Conservation (phyloP, 805 yeast genomes). For the Metschnikowia lochheadii region DNA sequence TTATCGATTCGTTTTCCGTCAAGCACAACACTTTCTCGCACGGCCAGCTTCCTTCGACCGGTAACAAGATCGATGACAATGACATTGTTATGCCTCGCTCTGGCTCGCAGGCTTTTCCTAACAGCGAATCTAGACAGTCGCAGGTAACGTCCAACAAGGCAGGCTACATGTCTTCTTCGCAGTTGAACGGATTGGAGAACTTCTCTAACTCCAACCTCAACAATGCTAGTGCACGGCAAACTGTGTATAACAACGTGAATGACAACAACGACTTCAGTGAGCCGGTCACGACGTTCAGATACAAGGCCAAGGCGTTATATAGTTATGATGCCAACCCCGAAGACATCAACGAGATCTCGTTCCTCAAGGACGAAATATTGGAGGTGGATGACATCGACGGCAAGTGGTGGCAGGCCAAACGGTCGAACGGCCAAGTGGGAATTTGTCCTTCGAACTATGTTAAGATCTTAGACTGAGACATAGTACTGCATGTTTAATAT, state of each 20-base stretch:
- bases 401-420: slow-evolving; percentile 97
- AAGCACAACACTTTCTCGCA: slow-evolving; percentile 38
- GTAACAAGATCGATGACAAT: slow-evolving; percentile 20
- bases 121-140: slow-evolving; percentile 33
- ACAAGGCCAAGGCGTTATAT: slow-evolving; percentile 82
- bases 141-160: slow-evolving; percentile 29
- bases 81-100: slow-evolving; percentile 20
- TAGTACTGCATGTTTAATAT: slow-evolving; percentile 1
- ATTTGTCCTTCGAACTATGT: slow-evolving; percentile 95
- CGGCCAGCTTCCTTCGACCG: slow-evolving; percentile 29
- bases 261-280: slow-evolving; percentile 21
- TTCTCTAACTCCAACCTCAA: slow-evolving; percentile 37
- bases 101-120: slow-evolving; percentile 25
- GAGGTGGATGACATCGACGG: slow-evolving; percentile 91
- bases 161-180: slow-evolving; percentile 49
- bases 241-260: slow-evolving; percentile 13
- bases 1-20: slow-evolving; percentile 77
- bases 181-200: slow-evolving; percentile 60
- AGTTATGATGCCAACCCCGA: slow-evolving; percentile 86
- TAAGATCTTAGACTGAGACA: slow-evolving; percentile 50
- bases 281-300: slow-evolving; percentile 51
- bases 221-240: slow-evolving; percentile 20
- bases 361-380: slow-evolving; percentile 85
- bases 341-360: slow-evolving; percentile 89
- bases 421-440: slow-evolving; percentile 87